These are phyloP conservation scores for Metschnikowia lunata DNA, from an alignment of 805 yeast genomes.

Conservation along the genomic window DNA sequence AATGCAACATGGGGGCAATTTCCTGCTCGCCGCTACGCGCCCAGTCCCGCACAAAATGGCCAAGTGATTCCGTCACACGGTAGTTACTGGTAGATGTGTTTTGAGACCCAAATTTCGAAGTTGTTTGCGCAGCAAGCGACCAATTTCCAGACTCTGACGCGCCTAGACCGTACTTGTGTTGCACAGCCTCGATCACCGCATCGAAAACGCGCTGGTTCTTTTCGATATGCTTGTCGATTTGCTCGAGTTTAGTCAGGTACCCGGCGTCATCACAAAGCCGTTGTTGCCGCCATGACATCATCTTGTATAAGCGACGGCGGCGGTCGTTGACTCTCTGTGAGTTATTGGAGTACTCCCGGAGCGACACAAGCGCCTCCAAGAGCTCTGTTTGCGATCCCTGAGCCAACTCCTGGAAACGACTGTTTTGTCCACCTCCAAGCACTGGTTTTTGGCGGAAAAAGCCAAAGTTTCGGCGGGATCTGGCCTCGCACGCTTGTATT, in stretches of 20 bases:
- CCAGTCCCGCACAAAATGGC: slow-evolving; percentile 84
- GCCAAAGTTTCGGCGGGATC: slow-evolving; percentile 1
- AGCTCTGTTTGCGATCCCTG: slow-evolving; percentile 26
- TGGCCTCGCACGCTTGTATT: neutral
- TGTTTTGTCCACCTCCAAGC: neutral
- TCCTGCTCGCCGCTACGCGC: slow-evolving; percentile 37
- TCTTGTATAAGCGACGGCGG: slow-evolving; percentile 39
- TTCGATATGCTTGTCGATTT: slow-evolving; percentile 44
- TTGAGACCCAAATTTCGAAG: slow-evolving; percentile 2
- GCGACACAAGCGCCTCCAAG: slow-evolving; percentile 42
- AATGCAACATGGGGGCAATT: slow-evolving; percentile 49
- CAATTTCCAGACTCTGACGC: slow-evolving; percentile 27
- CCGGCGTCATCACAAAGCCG: slow-evolving; percentile 48
- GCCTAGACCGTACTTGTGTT: slow-evolving; percentile 43
- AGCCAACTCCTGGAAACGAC: slow-evolving; percentile 13
- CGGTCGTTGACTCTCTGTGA: slow-evolving; percentile 43
- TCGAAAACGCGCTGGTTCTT: slow-evolving; percentile 47
- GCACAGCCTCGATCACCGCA: slow-evolving; percentile 40
- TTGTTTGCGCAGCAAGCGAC: neutral
- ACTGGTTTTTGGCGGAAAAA: slow-evolving; percentile 1
- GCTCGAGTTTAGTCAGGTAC: slow-evolving; percentile 48
- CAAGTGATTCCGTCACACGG: slow-evolving; percentile 61
- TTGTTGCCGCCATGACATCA: slow-evolving; percentile 56
- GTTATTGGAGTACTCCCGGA: slow-evolving; percentile 40
- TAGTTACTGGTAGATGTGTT: slow-evolving; percentile 22